A percentile compares a stretch with the other conserved stretches of the same genome.
Evolutionary conservation across 148 eudicot species (phyloP).

Genomic region (Vaccinium darrowii): DNA sequence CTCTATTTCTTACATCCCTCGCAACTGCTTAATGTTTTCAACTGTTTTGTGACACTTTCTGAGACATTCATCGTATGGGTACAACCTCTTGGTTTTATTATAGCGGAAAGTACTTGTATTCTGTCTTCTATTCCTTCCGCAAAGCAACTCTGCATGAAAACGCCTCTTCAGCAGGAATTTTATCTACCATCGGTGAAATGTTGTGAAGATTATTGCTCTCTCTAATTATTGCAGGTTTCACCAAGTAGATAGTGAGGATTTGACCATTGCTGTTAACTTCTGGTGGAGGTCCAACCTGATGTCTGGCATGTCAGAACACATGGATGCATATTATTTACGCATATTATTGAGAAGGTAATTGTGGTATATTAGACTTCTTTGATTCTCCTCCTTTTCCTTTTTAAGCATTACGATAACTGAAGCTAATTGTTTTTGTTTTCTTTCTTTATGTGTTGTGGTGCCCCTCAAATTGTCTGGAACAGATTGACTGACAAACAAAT

Average conservation of each 20-base stretch:
- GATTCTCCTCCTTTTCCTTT: constrained; percentile 1
- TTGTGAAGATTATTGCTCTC: constrained; percentile 10
- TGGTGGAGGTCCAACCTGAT: constrained; percentile 83
- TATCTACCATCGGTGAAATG: not conserved
- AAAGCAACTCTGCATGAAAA: constrained; percentile 6
- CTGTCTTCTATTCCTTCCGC: not conserved
- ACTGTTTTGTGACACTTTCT: not conserved
- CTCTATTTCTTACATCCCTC: not conserved
- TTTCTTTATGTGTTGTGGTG: constrained; percentile 22
- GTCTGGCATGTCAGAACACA: constrained; percentile 77
- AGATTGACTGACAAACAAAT: constrained; percentile 88
- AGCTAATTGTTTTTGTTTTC: constrained; percentile 24
- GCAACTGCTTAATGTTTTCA: not conserved
- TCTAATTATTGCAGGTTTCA: constrained; percentile 61
- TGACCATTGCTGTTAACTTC: constrained; percentile 88
- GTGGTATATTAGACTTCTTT: not conserved
- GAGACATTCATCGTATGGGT: not conserved
- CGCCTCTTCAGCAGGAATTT: not conserved
- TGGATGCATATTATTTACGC: constrained; percentile 93
- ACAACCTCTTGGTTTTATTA: not conserved
- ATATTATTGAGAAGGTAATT: constrained; percentile 74
- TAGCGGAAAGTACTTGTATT: not conserved
- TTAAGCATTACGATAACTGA: not conserved
- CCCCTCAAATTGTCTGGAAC: constrained; percentile 26
- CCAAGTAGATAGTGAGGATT: constrained; percentile 87